These are phyloP conservation scores for Gossypium lobatum DNA, from an alignment of 441 rosid genomes.

Conservation along the genomic window DNA sequence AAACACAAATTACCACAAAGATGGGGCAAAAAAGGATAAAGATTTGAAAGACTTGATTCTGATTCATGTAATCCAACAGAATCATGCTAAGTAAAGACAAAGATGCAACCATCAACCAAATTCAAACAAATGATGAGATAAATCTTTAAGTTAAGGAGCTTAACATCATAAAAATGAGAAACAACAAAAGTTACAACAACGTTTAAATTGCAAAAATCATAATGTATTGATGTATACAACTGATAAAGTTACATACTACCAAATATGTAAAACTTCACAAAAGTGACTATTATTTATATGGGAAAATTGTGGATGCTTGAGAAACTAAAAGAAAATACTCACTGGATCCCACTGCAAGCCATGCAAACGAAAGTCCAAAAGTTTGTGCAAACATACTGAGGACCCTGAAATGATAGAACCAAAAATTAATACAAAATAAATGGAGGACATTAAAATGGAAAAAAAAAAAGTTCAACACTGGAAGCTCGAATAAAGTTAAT, in stretches of 20 bases:
- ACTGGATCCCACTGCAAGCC: conserved; percentile 98
- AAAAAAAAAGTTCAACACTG: background rate
- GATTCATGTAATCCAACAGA: conserved; percentile 2
- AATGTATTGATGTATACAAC: background rate
- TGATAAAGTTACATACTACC: background rate
- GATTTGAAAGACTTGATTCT: background rate
- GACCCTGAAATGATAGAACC: conserved; percentile 54
- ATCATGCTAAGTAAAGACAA: background rate
- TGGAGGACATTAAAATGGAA: background rate
- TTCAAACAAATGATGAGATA: background rate
- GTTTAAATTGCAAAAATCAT: background rate
- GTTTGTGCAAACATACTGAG: conserved; percentile 90
- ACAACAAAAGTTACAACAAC: background rate
- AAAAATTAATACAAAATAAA: conserved; percentile 16
- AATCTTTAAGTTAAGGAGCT: background rate
- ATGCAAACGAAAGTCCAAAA: conserved; percentile 91
- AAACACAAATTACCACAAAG: background rate
- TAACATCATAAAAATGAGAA: background rate
- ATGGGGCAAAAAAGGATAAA: conserved; percentile 11
- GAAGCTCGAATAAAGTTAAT: conserved; percentile 1
- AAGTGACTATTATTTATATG: background rate
- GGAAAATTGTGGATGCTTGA: background rate
- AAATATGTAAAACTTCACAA: background rate
- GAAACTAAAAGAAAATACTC: conserved; percentile 30
- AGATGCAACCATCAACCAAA: background rate